These are phyloP conservation scores for Quercus glauca DNA, from an alignment of 306 rosid species.

Conservation along the genomic window DNA sequence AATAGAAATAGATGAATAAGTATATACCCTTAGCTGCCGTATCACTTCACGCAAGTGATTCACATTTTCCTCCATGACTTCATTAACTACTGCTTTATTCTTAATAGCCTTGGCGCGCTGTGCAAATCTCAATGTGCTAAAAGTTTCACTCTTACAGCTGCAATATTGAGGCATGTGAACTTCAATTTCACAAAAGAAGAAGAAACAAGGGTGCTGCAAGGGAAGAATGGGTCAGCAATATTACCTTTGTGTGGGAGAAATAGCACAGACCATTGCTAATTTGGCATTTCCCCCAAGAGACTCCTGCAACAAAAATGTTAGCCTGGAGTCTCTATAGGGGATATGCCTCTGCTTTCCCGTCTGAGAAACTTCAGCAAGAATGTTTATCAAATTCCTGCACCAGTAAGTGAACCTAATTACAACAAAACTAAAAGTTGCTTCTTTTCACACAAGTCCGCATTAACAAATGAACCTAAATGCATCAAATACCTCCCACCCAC, in stretches of 20 bases:
- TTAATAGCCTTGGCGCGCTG: conserved; percentile 94
- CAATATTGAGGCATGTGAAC: conserved; percentile 30
- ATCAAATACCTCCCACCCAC: no score
- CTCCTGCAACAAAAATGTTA: conserved; percentile 95
- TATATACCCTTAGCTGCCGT: conserved; percentile 82
- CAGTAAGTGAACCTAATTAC: conserved; percentile 18
- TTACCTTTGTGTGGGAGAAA: conserved; percentile 93
- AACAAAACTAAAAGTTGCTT: background rate
- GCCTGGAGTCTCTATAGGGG: conserved; percentile 95
- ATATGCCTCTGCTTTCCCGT: conserved; percentile 96
- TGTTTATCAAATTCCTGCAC: conserved; percentile 93
- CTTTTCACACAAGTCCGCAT: background rate
- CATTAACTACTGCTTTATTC: conserved; percentile 98
- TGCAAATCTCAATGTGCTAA: conserved; percentile 96
- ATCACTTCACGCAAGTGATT: conserved; percentile 89
- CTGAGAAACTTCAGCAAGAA: conserved; percentile 98
- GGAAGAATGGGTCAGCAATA: conserved; percentile 16
- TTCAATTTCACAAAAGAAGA: conserved; percentile 12
- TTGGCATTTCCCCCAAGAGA: conserved; percentile 99
- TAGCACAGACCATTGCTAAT: conserved; percentile 99
- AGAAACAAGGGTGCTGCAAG: conserved; percentile 2
- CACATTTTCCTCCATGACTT: conserved; percentile 86
- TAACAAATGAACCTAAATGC: no score
- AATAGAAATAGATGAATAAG: background rate
- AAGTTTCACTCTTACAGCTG: conserved; percentile 96